These are phyloP conservation scores for Wallacemonas sp. DNA, from an alignment of 208 protist species.

Conservation along the genomic window DNA sequence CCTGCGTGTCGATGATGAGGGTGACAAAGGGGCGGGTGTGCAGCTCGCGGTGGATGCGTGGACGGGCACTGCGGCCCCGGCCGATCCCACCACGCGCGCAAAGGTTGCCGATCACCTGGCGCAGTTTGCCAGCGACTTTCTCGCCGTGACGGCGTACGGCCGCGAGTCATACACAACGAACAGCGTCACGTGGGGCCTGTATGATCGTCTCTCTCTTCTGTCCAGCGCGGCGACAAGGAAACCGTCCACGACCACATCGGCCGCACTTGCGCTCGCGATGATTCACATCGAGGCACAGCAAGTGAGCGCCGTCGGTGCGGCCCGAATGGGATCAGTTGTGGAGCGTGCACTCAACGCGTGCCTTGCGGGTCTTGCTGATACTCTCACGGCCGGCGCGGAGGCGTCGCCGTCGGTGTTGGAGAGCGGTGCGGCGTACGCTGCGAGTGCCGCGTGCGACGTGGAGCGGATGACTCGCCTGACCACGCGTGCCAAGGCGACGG, in stretches of 20 bases:
- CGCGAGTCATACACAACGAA: constrained; percentile 25
- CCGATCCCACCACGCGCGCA: no score
- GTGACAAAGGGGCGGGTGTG: background rate
- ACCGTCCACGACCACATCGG: background rate
- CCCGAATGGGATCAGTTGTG: background rate
- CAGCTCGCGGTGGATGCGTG: constrained; percentile 19
- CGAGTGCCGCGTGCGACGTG: background rate
- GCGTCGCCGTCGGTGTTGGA: background rate
- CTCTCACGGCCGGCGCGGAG: background rate
- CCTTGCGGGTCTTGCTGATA: background rate
- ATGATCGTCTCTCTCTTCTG: constrained; percentile 1
- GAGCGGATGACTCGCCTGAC: background rate
- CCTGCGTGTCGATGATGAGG: background rate
- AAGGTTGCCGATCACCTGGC: no score
- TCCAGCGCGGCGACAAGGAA: background rate
- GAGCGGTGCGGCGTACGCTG: constrained; percentile 5
- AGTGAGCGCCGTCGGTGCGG: background rate
- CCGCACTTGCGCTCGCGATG: background rate
- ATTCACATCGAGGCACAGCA: constrained; percentile 2
- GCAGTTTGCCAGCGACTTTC: constrained; percentile 40
- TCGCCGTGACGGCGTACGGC: constrained; percentile 48
- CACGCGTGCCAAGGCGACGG: background rate
- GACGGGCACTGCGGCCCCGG: background rate
- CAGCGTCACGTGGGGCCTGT: background rate
- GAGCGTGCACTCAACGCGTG: background rate